Evolutionary conservation across 345 rosid genomes (phyloP), one percentile per base, ranked within the genome.

Genomic region (Aquilaria sinensis): DNA sequence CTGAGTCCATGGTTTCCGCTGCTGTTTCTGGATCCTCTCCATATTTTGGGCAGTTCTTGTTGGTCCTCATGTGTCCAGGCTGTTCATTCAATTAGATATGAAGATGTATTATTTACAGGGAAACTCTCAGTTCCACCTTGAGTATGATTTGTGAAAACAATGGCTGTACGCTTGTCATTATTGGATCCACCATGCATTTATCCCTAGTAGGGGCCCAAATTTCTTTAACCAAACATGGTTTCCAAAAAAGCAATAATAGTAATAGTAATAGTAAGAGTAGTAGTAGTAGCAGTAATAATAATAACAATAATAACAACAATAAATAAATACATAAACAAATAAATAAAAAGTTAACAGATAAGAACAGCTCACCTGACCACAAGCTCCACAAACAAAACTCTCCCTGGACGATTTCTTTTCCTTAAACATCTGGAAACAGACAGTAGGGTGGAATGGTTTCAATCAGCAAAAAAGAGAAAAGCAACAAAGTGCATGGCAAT

Each of bases 21-120:
- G 76, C 87, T 49, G 81, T 53, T 45, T 90, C 97, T 53, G 86
- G 83, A 69, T 86, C 90, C 76, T 89, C 95, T 70, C 92, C 75
- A 64, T 94, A 88, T 80, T 75, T 90, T 13, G 97, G 99, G 78
- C 99, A 94, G 83, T 90, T 71, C 67, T 94, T 88, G 81, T 94
- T 94, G 77, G 99, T 94, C 75, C 92, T 94, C 99, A 88, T 94
- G 79, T 90, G 99, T 64, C 99, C 99, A 78, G 81, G 84, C 99
- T 94, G 90, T 64, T 67, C 64, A 69, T 64, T 67, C 64, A 69
- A 57, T 48, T 23, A 64, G 58, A 77, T 65, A 47, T 13, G 13
- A 23, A 63, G 31, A 29, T 12, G 60, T 37, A 37, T 37, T 37
- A 37, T 8, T 68, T 58, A 67, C 12, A 61, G 55, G 37, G 31